phyloP scores from a whole-genome alignment of 352 stramenopile species.

The Blastocystis sp. region DNA sequence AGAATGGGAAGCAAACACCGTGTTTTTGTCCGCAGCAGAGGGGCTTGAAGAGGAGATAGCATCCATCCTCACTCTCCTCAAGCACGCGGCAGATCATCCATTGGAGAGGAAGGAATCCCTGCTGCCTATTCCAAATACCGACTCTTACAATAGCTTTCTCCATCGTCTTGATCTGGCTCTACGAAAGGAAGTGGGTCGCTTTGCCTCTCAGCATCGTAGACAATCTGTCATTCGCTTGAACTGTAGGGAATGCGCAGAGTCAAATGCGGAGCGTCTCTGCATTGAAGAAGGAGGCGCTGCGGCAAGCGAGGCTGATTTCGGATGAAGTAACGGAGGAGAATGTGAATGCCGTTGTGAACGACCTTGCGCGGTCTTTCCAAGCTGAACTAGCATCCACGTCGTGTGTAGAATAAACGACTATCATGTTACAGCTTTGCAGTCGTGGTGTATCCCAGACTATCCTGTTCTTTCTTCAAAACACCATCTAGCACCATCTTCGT shows the following conservation, averaged over 20 bases:
- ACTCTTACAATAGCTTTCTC: too few species aligned
- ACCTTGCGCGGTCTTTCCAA: not conserved
- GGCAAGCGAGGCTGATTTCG: not conserved
- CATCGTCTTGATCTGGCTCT: too few species aligned
- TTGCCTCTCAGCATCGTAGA: too few species aligned
- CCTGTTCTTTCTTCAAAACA: constrained; percentile 18
- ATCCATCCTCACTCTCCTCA: too few species aligned
- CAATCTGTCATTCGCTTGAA: too few species aligned
- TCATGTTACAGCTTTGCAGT: not conserved
- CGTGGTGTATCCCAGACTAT: not conserved
- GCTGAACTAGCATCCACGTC: not conserved
- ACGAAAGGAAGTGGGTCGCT: too few species aligned
- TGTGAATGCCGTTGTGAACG: not conserved
- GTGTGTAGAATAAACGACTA: not conserved
- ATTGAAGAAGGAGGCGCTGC: not conserved
- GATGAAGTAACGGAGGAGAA: constrained; percentile 6
- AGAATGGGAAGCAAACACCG: too few species aligned
- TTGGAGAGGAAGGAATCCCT: too few species aligned
- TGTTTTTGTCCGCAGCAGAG: too few species aligned
- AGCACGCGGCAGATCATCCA: too few species aligned
- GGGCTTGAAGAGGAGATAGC: too few species aligned
- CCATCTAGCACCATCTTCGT: not conserved
- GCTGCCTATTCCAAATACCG: too few species aligned
- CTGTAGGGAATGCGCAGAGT: not conserved
- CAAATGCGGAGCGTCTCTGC: not conserved